Evolutionary conservation across 805 yeast genomes (phyloP).

Genomic region (Candida sakaeoensis): DNA sequence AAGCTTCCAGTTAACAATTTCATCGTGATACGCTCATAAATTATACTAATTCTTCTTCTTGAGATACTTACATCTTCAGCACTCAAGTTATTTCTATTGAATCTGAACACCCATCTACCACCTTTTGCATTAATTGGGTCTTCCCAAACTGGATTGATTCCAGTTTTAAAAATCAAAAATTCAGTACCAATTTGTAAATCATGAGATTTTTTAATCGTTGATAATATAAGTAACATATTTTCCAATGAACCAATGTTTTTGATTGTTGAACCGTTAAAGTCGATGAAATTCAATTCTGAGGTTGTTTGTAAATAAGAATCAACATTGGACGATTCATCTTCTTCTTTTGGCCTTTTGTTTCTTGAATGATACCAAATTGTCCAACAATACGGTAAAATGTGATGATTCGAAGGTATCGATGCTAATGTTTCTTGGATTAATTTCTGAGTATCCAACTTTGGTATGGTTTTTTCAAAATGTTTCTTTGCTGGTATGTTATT

Average conservation of each 20-base stretch:
- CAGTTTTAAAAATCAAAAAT: slow-evolving; percentile 53
- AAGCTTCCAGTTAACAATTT: slow-evolving; percentile 50
- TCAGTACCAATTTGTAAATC: slow-evolving; percentile 47
- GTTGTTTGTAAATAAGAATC: slow-evolving; percentile 47
- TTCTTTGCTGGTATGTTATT: background rate
- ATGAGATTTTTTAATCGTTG: slow-evolving; percentile 35
- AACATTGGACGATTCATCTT: slow-evolving; percentile 22
- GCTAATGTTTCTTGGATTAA: slow-evolving; percentile 29
- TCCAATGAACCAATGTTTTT: slow-evolving; percentile 43
- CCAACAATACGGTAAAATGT: slow-evolving; percentile 46
- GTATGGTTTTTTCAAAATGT: slow-evolving; percentile 14
- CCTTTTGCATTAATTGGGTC: slow-evolving; percentile 58
- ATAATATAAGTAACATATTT: slow-evolving; percentile 48
- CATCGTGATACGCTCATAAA: slow-evolving; percentile 56
- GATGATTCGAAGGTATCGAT: slow-evolving; percentile 27
- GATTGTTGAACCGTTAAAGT: slow-evolving; percentile 11
- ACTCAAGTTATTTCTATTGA: slow-evolving; percentile 22
- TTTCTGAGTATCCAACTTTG: slow-evolving; percentile 33
- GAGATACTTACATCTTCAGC: slow-evolving; percentile 19
- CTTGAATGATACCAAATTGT: slow-evolving; percentile 47
- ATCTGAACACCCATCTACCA: slow-evolving; percentile 60
- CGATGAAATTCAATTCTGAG: slow-evolving; percentile 37
- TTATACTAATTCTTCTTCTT: slow-evolving; percentile 35
- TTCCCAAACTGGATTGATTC: slow-evolving; percentile 66
- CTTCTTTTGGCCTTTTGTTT: slow-evolving; percentile 18